Evolutionary conservation across 2,329 filamentous ascomycete genomes (phyloP).

Genomic region (Claviceps fusiformis): DNA sequence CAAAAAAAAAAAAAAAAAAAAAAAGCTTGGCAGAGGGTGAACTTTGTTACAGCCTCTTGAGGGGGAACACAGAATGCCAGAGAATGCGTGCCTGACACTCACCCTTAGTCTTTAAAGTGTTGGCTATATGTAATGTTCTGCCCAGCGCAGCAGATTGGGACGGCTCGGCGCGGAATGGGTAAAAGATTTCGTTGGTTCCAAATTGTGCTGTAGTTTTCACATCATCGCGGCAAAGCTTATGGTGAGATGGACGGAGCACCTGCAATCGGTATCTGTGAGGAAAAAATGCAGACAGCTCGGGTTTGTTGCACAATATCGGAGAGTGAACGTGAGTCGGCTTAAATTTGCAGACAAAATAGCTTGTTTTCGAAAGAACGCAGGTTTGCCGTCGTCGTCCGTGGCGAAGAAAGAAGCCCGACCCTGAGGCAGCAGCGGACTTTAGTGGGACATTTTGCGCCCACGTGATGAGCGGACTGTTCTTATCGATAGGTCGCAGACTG

Average conservation of each 20-base stretch:
- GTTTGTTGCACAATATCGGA: neutral
- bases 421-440: constrained; percentile 17
- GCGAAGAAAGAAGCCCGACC: constrained; percentile 6
- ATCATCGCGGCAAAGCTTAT: constrained; percentile 23
- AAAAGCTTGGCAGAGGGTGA: neutral
- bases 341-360: neutral
- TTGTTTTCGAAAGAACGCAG: constrained; percentile 3
- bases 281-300: neutral
- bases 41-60: neutral
- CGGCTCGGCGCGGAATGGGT: constrained; percentile 15
- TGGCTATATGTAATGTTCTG: neutral
- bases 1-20: neutral
- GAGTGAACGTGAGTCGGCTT: neutral
- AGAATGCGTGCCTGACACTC: neutral
- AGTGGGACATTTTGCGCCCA: constrained; percentile 28
- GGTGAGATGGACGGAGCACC: constrained; percentile 6
- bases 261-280: neutral
- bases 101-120: constrained; percentile 4
- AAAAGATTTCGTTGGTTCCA: constrained; percentile 17
- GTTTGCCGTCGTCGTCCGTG: constrained; percentile 6
- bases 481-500: constrained; percentile 17
- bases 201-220: constrained; percentile 20
- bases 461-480: constrained; percentile 22
- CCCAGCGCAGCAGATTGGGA: constrained; percentile 11
- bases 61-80: neutral